These are phyloP conservation scores for Didymosphaeria variabile DNA, from an alignment of 2,329 filamentous ascomycete species.

Conservation along the genomic window DNA sequence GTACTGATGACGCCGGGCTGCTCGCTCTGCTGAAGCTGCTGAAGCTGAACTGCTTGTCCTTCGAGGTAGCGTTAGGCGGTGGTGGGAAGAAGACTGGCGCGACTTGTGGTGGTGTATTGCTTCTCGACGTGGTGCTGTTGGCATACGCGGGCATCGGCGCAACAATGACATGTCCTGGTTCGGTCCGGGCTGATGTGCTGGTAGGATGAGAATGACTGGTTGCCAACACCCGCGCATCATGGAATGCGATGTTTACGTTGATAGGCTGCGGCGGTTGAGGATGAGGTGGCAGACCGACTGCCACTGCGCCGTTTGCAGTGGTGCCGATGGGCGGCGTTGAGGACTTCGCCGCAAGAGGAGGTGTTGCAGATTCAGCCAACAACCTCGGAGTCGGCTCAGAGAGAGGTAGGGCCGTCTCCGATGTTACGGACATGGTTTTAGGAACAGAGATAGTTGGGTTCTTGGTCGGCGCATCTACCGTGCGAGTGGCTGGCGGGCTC, in stretches of 20 bases:
- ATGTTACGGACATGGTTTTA: constrained; percentile 12
- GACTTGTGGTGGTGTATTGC: constrained; percentile 20
- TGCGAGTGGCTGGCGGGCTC: neutral
- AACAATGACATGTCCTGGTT: constrained; percentile 13
- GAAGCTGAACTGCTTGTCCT: constrained; percentile 37
- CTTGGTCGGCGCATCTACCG: constrained; percentile 7
- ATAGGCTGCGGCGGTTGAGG: constrained; percentile 34
- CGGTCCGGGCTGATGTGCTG: constrained; percentile 25
- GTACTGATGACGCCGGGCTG: constrained; percentile 26
- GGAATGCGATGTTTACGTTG: constrained; percentile 44
- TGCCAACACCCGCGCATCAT: constrained; percentile 34
- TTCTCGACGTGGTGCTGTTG: constrained; percentile 19
- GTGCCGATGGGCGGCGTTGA: constrained; percentile 42
- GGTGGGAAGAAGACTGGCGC: constrained; percentile 45
- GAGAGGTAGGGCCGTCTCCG: constrained; percentile 8
- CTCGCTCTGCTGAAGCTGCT: constrained; percentile 37
- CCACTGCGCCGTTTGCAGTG: constrained; percentile 44
- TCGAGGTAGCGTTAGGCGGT: constrained; percentile 39
- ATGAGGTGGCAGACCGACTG: constrained; percentile 44
- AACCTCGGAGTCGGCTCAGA: constrained; percentile 24
- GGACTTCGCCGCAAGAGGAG: constrained; percentile 41
- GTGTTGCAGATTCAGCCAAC: constrained; percentile 27
- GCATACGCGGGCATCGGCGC: constrained; percentile 21
- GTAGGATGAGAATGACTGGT: constrained; percentile 24
- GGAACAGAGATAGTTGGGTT: constrained; percentile 6